Conservation (phyloP, 495 filamentous ascomycete species). For the Lineolata rhizophorae region DNA sequence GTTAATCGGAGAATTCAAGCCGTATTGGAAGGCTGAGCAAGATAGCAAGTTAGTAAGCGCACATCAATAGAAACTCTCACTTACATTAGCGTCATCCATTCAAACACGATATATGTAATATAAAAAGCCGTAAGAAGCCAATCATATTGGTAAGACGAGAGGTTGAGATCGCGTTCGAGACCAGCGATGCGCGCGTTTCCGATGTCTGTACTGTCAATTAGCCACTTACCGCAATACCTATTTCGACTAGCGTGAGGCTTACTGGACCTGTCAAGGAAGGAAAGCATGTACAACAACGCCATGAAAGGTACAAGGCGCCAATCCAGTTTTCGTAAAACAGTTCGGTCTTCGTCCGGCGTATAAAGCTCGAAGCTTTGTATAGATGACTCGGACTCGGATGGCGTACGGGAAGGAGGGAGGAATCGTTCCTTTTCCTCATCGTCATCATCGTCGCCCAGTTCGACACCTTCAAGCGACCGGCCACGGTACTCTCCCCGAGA, state of each 20-base stretch:
- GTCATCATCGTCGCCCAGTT: no score
- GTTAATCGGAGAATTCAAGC: no score
- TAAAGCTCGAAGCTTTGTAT: not conserved
- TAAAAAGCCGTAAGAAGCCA: constrained; percentile 40
- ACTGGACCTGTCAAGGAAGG: constrained; percentile 2
- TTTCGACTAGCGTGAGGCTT: no score
- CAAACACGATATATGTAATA: constrained; percentile 44
- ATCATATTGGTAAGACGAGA: constrained; percentile 31
- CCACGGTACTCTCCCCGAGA: no score
- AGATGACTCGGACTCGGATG: no score
- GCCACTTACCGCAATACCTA: no score
- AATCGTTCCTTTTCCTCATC: no score
- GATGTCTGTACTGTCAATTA: constrained; percentile 30
- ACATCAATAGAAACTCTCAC: constrained; percentile 30
- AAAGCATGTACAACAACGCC: constrained; percentile 1
- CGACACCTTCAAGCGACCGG: no score
- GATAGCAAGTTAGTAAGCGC: no score
- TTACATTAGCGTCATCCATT: constrained; percentile 39
- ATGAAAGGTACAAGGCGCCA: not conserved
- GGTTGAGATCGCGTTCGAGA: constrained; percentile 36
- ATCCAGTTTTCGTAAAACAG: constrained; percentile 1
- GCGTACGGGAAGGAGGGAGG: no score
- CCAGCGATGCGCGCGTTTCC: constrained; percentile 59
- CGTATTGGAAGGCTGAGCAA: no score
- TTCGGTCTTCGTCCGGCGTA: not conserved